Evolutionary conservation across 2,329 filamentous ascomycete genomes (phyloP).

Genomic region (Penicillium sp.): DNA sequence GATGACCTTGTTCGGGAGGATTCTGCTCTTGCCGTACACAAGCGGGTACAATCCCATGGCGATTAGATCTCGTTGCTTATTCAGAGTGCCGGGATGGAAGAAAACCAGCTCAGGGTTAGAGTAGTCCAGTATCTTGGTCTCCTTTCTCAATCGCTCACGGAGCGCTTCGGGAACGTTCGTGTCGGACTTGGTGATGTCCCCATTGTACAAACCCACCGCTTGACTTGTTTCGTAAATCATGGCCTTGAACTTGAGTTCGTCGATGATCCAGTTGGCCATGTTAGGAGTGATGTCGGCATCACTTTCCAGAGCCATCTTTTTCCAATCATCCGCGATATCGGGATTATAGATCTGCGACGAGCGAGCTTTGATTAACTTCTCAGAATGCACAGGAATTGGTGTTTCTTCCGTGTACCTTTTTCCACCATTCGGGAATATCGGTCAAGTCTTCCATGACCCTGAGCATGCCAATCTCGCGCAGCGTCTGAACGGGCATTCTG

Average conservation of each 20-base stretch:
- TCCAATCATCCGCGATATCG: conserved; percentile 34
- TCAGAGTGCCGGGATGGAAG: conserved; percentile 61
- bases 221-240: conserved; percentile 44
- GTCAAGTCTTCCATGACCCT: conserved; percentile 44
- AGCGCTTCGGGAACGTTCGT: conserved; percentile 44
- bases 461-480: conserved; percentile 45
- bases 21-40: conserved; percentile 34
- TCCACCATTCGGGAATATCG: conserved; percentile 44
- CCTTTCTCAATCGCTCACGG: conserved; percentile 45
- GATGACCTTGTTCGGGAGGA: conserved; percentile 31
- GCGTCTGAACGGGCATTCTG: conserved; percentile 33
- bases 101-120: conserved; percentile 55
- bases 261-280: conserved; percentile 45
- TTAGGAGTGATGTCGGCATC: conserved; percentile 35
- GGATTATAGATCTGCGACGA: conserved; percentile 36
- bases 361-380: not conserved
- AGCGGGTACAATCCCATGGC: conserved; percentile 67
- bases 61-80: conserved; percentile 62
- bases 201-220: conserved; percentile 51
- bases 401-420: conserved; percentile 29
- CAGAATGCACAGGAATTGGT: not conserved
- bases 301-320: conserved; percentile 25
- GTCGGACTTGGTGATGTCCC: conserved; percentile 58
- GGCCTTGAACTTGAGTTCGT: conserved; percentile 56
- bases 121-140: conserved; percentile 53